These are phyloP conservation scores for Ceratocystis eucalypticola DNA, from an alignment of 2,329 filamentous ascomycete species.

Conservation along the genomic window DNA sequence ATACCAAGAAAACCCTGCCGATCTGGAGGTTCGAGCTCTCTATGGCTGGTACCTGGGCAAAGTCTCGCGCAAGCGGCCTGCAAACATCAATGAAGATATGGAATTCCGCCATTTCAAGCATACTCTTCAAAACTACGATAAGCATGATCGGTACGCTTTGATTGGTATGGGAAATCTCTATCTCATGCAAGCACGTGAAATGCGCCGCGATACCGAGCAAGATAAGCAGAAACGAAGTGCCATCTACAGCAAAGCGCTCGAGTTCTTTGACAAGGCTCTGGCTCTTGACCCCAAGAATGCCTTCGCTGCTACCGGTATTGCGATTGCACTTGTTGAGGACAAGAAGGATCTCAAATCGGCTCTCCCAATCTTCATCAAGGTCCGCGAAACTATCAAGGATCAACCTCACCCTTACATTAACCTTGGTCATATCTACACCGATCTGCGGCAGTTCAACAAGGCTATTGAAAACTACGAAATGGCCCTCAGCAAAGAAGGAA, in stretches of 20 bases:
- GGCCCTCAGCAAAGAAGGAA: conserved; percentile 65
- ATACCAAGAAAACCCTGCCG: conserved; percentile 68
- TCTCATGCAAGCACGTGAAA: conserved; percentile 75
- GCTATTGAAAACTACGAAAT: conserved; percentile 92
- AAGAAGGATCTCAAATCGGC: conserved; percentile 77
- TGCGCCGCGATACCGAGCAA: conserved; percentile 77
- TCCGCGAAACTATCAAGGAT: conserved; percentile 81
- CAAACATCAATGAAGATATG: conserved; percentile 73
- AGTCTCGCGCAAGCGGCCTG: conserved; percentile 63
- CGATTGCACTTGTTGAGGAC: conserved; percentile 86
- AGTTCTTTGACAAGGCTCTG: conserved; percentile 96
- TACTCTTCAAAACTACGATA: conserved; percentile 84
- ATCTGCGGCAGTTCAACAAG: conserved; percentile 77
- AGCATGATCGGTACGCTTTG: conserved; percentile 93
- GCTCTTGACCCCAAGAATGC: conserved; percentile 92
- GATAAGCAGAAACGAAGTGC: conserved; percentile 84
- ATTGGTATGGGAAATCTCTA: conserved; percentile 95
- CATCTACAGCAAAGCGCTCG: conserved; percentile 80
- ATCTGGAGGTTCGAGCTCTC: conserved; percentile 81
- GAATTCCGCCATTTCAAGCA: conserved; percentile 95
- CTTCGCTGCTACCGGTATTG: conserved; percentile 89
- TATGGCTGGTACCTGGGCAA: conserved; percentile 95
- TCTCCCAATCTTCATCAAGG: conserved; percentile 75
- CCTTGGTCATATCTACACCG: conserved; percentile 81
- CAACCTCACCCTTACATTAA: conserved; percentile 73